Evolutionary conservation across 2,329 filamentous ascomycete species (phyloP).

Genomic region (Ciborinia camelliae): DNA sequence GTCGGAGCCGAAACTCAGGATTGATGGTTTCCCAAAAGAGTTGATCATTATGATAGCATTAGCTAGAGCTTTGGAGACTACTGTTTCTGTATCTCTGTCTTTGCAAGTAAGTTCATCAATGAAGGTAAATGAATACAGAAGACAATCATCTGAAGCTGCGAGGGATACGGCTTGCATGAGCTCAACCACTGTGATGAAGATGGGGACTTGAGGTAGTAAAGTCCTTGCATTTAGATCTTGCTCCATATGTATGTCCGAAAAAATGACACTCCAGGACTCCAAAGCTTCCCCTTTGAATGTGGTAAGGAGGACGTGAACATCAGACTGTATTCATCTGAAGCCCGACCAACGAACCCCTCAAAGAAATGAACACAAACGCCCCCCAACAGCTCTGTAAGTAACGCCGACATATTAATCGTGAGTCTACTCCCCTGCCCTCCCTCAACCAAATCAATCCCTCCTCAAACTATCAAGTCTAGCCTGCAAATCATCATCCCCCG

Average conservation of each 20-base stretch:
- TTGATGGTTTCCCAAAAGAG: too few species aligned
- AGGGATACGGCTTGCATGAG: too few species aligned
- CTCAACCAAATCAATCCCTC: constrained; percentile 21
- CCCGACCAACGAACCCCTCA: background rate
- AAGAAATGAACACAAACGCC: background rate
- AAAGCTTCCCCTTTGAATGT: background rate
- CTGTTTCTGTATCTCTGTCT: too few species aligned
- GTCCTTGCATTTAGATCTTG: background rate
- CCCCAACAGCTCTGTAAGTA: background rate
- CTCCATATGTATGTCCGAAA: background rate
- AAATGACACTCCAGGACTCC: background rate
- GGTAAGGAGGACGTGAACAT: background rate
- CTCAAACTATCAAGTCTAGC: constrained; percentile 81
- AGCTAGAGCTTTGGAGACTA: too few species aligned
- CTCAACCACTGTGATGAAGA: too few species aligned
- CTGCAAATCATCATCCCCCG: constrained; percentile 84
- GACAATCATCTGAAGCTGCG: too few species aligned
- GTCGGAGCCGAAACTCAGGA: too few species aligned
- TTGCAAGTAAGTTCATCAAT: too few species aligned
- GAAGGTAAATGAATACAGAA: too few species aligned
- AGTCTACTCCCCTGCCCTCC: background rate
- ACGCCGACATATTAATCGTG: background rate
- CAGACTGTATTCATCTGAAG: background rate
- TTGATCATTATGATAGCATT: too few species aligned
- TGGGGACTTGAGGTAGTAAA: background rate